Evolutionary conservation across 352 stramenopile genomes (phyloP).

Genomic region (Achlya hypogyna): DNA sequence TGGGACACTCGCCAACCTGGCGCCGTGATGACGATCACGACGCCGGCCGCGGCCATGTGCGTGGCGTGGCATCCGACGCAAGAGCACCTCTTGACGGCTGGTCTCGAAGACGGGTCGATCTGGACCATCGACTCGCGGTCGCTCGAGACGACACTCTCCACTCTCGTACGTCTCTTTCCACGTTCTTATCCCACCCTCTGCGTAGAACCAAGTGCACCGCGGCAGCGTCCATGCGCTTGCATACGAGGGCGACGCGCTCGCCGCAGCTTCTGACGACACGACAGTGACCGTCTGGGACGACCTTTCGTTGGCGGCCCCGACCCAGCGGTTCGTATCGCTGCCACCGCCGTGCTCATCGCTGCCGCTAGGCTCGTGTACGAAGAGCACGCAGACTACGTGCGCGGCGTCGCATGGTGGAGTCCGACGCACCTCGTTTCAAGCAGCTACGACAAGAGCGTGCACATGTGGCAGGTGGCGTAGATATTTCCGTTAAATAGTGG

Average conservation of each 20-base stretch:
- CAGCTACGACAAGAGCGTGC: constrained; percentile 57
- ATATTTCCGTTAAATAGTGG: constrained; percentile 15
- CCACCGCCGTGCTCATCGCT: not conserved
- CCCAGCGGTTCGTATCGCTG: not conserved
- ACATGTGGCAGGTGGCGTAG: constrained; percentile 26
- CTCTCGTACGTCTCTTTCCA: constrained; percentile 22
- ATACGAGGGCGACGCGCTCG: constrained; percentile 58
- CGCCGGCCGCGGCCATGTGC: constrained; percentile 33
- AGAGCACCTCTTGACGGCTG: constrained; percentile 43
- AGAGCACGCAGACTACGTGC: constrained; percentile 61
- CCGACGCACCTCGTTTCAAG: constrained; percentile 22
- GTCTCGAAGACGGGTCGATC: constrained; percentile 54
- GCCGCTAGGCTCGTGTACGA: constrained; percentile 17
- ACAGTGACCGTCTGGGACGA: constrained; percentile 34
- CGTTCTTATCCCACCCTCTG: not conserved
- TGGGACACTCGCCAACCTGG: constrained; percentile 55
- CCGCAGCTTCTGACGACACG: constrained; percentile 54
- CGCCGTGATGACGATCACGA: constrained; percentile 33
- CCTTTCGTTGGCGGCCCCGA: constrained; percentile 17
- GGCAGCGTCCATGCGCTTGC: constrained; percentile 48
- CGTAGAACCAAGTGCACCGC: constrained; percentile 24
- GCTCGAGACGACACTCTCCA: constrained; percentile 30
- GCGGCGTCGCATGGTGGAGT: constrained; percentile 45
- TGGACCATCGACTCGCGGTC: constrained; percentile 60
- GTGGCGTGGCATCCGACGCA: constrained; percentile 67